Base-by-base conservation (phyloP, 768 basidiomycete genomes). In the Lactifluus pinguis region DNA sequence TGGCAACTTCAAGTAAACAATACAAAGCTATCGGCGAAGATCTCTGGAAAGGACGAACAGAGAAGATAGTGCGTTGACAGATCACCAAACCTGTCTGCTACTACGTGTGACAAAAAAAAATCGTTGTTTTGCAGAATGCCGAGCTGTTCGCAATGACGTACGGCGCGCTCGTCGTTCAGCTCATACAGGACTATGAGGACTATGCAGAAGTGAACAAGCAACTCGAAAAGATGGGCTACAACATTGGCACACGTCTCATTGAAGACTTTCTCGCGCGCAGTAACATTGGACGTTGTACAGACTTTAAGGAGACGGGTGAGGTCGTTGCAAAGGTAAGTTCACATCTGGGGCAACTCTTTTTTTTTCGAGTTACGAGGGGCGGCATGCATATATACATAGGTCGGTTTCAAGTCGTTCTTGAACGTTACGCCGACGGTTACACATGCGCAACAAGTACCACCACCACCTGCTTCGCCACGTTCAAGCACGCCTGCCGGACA, bases 181-280 rank as follows among this genome's bases (percentile, higher is more conserved):
- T 99, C 63, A 94, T 98, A 64, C 97, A 98, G 70, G 97, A 99
- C 73, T 98, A 98, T 69, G 97, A 99, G 69, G 95, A 99, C 76
- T 98, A 97, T 70, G 81, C 80, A 14, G 92, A 95, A 71, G 90
- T 92, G 64, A 92, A 92, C 73, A 95, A 92, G 72, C 95, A 99
- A 72, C 85, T 99, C 3, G 95, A 99, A 68, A 95, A 94, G 76
- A 98, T 98, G 95, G 97, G 97, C 4, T 98, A 97, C 74, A 97
- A 95, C 71, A 98, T 99, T 61, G 97, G 97, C 30, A 95, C 87
- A 25, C 80, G 97, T 42, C 76, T 99, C 55, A 97, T 99, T 59
- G 97, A 99, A 70, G 97, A 99, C 71, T 97, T 99, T 69, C 80
- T 99, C 50, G 95, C 97, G 25, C 84, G 91, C 70, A 95, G 93